These are phyloP conservation scores for Wallacemonas sp. DNA, from an alignment of 208 protist species.

Conservation along the genomic window DNA sequence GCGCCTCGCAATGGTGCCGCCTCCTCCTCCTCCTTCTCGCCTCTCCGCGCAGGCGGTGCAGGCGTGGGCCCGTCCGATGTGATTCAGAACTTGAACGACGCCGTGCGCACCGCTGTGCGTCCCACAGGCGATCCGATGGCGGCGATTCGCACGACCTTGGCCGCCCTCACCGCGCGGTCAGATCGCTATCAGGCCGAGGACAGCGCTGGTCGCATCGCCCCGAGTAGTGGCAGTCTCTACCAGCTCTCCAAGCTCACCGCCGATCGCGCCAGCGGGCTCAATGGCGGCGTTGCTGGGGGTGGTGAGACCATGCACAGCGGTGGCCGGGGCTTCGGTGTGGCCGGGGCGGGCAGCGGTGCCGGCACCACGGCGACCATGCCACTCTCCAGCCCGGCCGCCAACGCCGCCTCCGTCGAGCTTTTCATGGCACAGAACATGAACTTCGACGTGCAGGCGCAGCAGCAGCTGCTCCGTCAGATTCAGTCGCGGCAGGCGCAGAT, in stretches of 20 bases:
- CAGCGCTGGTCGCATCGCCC: slow-evolving; percentile 49
- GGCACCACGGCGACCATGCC: background rate
- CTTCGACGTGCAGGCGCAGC: slow-evolving; percentile 81
- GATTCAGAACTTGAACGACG: slow-evolving; percentile 22
- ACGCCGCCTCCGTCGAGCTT: slow-evolving; percentile 76
- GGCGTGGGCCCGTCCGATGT: slow-evolving; percentile 11
- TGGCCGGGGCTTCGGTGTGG: background rate
- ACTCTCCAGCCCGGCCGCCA: slow-evolving; percentile 23
- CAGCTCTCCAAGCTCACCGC: slow-evolving; percentile 46
- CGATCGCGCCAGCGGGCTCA: slow-evolving; percentile 5
- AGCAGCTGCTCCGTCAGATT: slow-evolving; percentile 76
- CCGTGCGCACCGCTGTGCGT: slow-evolving; percentile 18
- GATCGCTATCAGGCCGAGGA: slow-evolving; percentile 54
- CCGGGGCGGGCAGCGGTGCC: background rate
- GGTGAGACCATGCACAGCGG: background rate
- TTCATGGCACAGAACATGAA: slow-evolving; percentile 83
- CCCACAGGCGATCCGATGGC: slow-evolving; percentile 42
- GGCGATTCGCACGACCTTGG: slow-evolving; percentile 68
- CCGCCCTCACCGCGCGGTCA: slow-evolving; percentile 69
- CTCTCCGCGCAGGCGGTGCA: slow-evolving; percentile 10
- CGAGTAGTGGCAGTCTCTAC: slow-evolving; percentile 66
- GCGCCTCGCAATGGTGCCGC: background rate
- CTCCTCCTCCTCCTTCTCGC: background rate
- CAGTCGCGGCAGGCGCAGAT: slow-evolving; percentile 54
- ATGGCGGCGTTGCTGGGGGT: background rate